phyloP scores from a whole-genome alignment of 2,329 filamentous ascomycete species.

The Celoporthe dispersa region DNA sequence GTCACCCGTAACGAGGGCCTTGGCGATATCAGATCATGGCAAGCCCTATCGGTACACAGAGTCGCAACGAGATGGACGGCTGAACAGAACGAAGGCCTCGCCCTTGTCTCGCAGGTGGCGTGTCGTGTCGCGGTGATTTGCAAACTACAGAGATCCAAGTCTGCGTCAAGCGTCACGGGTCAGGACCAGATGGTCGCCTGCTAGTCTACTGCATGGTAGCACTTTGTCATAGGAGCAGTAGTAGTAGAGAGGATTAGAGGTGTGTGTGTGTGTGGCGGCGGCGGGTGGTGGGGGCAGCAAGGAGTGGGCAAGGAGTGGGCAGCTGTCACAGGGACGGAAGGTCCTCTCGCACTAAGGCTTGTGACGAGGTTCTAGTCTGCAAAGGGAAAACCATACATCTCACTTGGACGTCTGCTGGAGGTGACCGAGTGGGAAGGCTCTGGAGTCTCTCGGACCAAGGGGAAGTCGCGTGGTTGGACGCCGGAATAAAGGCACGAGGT shows the following conservation, averaged over 20 bases:
- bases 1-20: neutral
- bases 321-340: slow-evolving; percentile 11
- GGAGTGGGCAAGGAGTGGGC: neutral
- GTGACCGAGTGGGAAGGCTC: neutral
- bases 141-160: neutral
- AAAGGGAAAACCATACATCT: neutral
- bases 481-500: slow-evolving; percentile 28
- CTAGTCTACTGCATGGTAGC: neutral
- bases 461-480: slow-evolving; percentile 26
- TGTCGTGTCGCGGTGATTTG: neutral
- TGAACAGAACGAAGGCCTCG: neutral
- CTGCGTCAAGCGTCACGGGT: neutral
- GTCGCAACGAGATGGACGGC: neutral
- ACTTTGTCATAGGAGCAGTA: too few relatives aligned
- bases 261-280: too few relatives aligned
- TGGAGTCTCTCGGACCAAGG: slow-evolving; percentile 25
- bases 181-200: neutral
- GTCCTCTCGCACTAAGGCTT: neutral
- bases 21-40: neutral
- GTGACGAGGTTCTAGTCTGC: neutral
- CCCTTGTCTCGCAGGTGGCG: neutral
- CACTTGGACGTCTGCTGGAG: too few relatives aligned
- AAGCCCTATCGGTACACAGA: neutral
- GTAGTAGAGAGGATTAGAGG: too few relatives aligned
- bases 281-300: too few relatives aligned